Conservation (phyloP, 208 protist species). For the Wallacemonas sp. region DNA sequence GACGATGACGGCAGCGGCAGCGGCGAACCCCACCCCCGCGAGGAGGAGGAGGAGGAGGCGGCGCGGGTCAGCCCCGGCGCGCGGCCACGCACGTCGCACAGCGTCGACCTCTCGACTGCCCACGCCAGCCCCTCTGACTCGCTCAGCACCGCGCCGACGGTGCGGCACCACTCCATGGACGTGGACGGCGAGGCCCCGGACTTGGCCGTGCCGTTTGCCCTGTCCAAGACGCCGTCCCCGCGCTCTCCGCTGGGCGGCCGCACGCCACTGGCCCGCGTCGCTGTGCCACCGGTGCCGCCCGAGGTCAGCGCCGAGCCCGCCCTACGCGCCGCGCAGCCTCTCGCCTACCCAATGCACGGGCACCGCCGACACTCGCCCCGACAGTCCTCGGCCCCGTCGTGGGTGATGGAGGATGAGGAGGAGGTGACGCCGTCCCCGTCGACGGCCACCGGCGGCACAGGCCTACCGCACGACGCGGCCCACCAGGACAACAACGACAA, state of each 20-base stretch:
- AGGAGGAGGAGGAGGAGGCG: too few relatives aligned
- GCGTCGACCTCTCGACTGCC: too few relatives aligned
- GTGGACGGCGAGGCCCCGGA: background rate
- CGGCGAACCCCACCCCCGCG: too few relatives aligned
- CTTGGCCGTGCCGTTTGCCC: background rate
- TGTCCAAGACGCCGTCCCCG: background rate
- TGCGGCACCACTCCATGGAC: background rate
- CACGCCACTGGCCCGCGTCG: background rate
- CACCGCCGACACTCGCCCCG: constrained; percentile 7
- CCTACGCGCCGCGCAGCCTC: background rate
- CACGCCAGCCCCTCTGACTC: constrained; percentile 3
- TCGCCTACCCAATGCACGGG: background rate
- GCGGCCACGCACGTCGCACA: too few relatives aligned
- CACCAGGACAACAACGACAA: too few relatives aligned
- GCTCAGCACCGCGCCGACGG: constrained; percentile 1
- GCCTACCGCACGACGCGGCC: too few relatives aligned
- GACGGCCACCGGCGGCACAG: background rate
- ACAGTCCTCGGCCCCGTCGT: constrained; percentile 4
- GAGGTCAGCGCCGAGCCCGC: background rate
- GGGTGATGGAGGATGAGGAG: constrained; percentile 5
- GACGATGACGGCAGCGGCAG: too few relatives aligned
- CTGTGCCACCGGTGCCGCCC: background rate
- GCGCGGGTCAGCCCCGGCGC: too few relatives aligned
- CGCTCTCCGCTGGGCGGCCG: too few relatives aligned
- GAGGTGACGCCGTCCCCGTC: background rate